These are phyloP conservation scores for Dissophora ornata DNA, from an alignment of 192 early-diverging fungal genomes.

Conservation along the genomic window DNA sequence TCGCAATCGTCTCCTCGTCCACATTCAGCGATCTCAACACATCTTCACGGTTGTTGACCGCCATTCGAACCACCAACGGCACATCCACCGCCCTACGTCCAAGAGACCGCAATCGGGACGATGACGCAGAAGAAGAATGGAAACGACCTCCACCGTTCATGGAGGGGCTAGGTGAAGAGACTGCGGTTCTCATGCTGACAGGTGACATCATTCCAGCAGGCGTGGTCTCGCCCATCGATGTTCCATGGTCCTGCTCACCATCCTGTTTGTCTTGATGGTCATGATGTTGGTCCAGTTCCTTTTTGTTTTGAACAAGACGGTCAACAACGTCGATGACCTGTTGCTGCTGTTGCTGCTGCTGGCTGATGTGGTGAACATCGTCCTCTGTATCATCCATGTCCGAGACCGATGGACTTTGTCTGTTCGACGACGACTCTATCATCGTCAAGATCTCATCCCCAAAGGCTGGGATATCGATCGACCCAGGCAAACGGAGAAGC, in stretches of 20 bases:
- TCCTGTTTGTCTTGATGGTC: conserved; percentile 17
- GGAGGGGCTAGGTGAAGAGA: conserved; percentile 29
- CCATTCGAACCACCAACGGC: conserved; percentile 66
- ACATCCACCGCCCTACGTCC: conserved; percentile 64
- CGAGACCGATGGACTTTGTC: conserved; percentile 16
- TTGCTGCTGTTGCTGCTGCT: not conserved
- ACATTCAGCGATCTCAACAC: conserved; percentile 59
- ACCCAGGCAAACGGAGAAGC: conserved; percentile 63
- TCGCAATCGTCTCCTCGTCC: conserved; percentile 52
- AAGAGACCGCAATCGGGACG: conserved; percentile 1
- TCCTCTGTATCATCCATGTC: conserved; percentile 39
- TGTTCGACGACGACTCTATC: not conserved
- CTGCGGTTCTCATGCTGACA: conserved; percentile 18
- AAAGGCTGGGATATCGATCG: conserved; percentile 69
- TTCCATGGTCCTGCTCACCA: conserved; percentile 24
- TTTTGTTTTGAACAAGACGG: conserved; percentile 1
- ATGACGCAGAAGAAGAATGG: not conserved
- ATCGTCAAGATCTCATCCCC: conserved; percentile 48
- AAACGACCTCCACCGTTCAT: conserved; percentile 18
- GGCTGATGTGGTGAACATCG: conserved; percentile 1
- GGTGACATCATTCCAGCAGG: conserved; percentile 41
- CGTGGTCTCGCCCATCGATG: conserved; percentile 28
- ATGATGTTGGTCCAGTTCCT: not conserved
- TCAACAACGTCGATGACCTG: not conserved
- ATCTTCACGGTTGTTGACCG: conserved; percentile 49